These are phyloP conservation scores for Candida tropicalis DNA, from an alignment of 1,139 yeast species.

Conservation along the genomic window DNA sequence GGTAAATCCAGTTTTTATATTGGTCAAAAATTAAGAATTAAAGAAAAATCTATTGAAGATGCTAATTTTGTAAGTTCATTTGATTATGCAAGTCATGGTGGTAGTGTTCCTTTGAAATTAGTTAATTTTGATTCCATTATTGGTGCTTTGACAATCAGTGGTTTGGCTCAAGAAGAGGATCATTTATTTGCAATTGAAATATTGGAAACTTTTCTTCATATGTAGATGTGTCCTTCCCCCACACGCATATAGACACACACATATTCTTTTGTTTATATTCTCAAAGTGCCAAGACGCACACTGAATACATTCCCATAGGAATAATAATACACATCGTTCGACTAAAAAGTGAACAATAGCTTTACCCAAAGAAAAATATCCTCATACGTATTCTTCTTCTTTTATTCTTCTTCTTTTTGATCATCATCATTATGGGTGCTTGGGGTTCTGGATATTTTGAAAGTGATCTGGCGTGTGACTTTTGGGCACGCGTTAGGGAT, in stretches of 20 bases:
- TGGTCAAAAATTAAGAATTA: conserved; percentile 48
- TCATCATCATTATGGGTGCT: conserved; percentile 14
- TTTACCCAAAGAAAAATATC: neutral
- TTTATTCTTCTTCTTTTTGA: neutral
- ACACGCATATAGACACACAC: no score
- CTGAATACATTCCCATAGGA: no score
- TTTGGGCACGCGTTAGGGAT: conserved; percentile 9
- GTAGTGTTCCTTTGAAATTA: conserved; percentile 58
- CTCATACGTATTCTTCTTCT: neutral
- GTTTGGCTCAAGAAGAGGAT: conserved; percentile 53
- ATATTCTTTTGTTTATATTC: no score
- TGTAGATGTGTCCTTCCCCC: neutral
- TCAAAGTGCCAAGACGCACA: no score
- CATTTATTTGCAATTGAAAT: conserved; percentile 41
- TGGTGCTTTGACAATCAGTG: conserved; percentile 63
- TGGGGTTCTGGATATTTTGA: conserved; percentile 20
- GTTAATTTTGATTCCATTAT: conserved; percentile 46
- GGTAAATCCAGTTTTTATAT: conserved; percentile 56
- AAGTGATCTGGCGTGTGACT: conserved; percentile 19
- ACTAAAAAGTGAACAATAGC: neutral
- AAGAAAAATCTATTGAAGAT: conserved; percentile 33
- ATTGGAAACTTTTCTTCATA: conserved; percentile 13
- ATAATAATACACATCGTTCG: no score
- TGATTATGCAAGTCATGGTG: conserved; percentile 66
- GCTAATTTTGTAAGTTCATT: conserved; percentile 43